A percentile compares a stretch with the other conserved stretches of the same genome.
Evolutionary conservation across 768 basidiomycete genomes (phyloP).

Genomic region (Naematelia aurantialba): DNA sequence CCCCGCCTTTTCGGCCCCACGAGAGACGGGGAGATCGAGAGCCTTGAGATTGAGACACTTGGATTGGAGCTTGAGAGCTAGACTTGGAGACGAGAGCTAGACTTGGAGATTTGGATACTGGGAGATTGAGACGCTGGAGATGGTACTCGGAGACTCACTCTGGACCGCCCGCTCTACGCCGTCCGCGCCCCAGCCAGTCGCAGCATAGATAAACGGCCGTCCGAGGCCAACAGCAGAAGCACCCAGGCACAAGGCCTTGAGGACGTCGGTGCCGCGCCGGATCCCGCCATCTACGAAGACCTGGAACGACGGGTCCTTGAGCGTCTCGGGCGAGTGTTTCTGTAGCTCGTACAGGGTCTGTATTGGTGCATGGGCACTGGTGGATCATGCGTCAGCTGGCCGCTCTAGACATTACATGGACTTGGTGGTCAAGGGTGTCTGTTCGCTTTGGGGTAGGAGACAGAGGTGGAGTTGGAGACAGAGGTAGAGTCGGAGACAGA

Average conservation of each 20-base stretch:
- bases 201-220: conserved; percentile 73
- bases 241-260: conserved; percentile 58
- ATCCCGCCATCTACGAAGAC: conserved; percentile 57
- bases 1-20: no score
- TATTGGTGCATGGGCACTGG: conserved; percentile 69
- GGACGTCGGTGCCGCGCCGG: conserved; percentile 55
- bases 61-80: no score
- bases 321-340: conserved; percentile 51
- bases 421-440: no score
- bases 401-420: no score
- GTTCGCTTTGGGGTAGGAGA: no score
- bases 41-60: no score
- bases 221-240: conserved; percentile 83
- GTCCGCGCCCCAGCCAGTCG: conserved; percentile 41
- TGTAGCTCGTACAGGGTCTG: conserved; percentile 57
- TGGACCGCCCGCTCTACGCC: conserved; percentile 35
- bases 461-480: no score
- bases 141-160: conserved; percentile 22
- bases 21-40: no score
- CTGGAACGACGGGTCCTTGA: conserved; percentile 51
- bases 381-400: background rate
- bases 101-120: no score
- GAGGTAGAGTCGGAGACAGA: no score
- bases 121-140: background rate
- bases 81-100: background rate